phyloP scores from a whole-genome alignment of 2,329 filamentous ascomycete genomes.

The Claviceps sp. region DNA sequence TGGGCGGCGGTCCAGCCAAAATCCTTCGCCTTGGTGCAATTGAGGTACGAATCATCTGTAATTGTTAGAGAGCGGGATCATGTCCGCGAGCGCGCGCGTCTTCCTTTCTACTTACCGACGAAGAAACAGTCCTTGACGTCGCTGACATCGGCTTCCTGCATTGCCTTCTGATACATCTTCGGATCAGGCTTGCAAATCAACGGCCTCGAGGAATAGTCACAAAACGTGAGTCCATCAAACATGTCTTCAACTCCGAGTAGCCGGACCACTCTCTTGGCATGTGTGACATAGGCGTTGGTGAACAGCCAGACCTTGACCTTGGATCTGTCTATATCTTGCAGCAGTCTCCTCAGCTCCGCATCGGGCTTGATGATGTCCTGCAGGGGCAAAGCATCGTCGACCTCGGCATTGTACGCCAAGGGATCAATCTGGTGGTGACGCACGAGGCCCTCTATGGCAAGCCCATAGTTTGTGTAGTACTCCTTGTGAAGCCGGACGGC shows the following conservation, averaged over 20 bases:
- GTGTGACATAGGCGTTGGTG: slow-evolving; percentile 89
- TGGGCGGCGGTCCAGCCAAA: slow-evolving; percentile 82
- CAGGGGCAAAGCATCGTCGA: slow-evolving; percentile 86
- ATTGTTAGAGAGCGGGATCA: slow-evolving; percentile 1
- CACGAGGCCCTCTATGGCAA: slow-evolving; percentile 92
- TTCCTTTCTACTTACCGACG: slow-evolving; percentile 51
- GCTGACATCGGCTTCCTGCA: slow-evolving; percentile 65
- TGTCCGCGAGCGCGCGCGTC: not conserved
- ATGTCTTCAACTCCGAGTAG: slow-evolving; percentile 73
- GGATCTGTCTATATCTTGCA: slow-evolving; percentile 67
- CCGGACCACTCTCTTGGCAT: slow-evolving; percentile 69
- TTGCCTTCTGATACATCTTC: slow-evolving; percentile 78
- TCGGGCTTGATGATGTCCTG: slow-evolving; percentile 74
- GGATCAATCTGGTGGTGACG: slow-evolving; percentile 92
- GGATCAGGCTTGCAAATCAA: slow-evolving; percentile 78
- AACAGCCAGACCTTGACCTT: slow-evolving; percentile 89
- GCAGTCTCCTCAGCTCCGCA: slow-evolving; percentile 56
- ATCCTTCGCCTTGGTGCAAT: slow-evolving; percentile 62
- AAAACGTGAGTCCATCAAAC: slow-evolving; percentile 92
- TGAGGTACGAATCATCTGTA: slow-evolving; percentile 72
- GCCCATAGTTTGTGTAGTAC: slow-evolving; percentile 91
- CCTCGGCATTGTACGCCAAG: slow-evolving; percentile 83
- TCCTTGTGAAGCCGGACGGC: slow-evolving; percentile 76
- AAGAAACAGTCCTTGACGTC: slow-evolving; percentile 70
- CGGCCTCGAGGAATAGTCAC: slow-evolving; percentile 63